A percentile compares a stretch with the other conserved stretches of the same genome.
These are phyloP conservation scores for Colletotrichum sp. DNA, from an alignment of 2,329 filamentous ascomycete species.

Conservation along the genomic window DNA sequence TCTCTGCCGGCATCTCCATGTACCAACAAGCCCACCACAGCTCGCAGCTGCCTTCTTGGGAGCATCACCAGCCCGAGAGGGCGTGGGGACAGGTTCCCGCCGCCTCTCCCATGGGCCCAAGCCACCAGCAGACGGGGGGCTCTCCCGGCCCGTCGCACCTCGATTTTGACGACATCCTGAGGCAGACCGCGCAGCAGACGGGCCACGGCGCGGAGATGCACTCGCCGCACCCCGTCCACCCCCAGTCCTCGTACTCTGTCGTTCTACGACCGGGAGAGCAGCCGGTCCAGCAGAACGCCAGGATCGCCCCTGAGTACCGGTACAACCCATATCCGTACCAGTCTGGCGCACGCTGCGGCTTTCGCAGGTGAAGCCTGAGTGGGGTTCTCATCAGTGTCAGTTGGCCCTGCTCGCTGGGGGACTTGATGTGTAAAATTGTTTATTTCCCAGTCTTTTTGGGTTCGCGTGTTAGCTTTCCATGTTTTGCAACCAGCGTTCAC, in stretches of 20 bases:
- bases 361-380: neutral
- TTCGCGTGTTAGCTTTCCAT: neutral
- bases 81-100: neutral
- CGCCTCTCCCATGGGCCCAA: neutral
- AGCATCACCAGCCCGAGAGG: neutral
- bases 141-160: neutral
- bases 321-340: neutral
- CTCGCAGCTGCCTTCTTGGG: neutral
- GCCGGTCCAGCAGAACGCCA: neutral
- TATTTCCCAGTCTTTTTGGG: neutral
- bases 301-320: neutral
- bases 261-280: neutral
- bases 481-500: neutral
- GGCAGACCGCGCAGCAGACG: neutral
- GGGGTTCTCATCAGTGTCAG: neutral
- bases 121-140: neutral
- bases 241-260: neutral
- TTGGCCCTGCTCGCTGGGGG: neutral
- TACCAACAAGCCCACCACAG: neutral
- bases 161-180: neutral
- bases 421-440: neutral
- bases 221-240: neutral
- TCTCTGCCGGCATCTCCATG: neutral
- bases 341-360: neutral
- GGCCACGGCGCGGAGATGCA: neutral